These are phyloP conservation scores for Exidia glandulosa DNA, from an alignment of 768 basidiomycete species.

Conservation along the genomic window DNA sequence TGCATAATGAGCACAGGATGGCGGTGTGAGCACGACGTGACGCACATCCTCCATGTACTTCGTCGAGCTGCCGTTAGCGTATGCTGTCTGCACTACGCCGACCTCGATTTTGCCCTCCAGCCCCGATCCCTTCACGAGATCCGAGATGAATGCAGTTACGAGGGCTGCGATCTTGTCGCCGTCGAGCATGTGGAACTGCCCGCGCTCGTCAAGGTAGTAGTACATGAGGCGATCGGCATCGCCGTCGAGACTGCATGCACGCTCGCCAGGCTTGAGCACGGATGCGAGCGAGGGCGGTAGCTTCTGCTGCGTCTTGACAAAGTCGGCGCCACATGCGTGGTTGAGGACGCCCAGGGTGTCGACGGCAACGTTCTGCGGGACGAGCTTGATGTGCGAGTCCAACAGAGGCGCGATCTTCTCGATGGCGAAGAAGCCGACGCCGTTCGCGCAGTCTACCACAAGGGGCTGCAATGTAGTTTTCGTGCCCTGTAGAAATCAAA, in stretches of 20 bases:
- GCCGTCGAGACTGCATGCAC: slow-evolving; percentile 91
- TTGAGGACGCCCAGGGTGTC: slow-evolving; percentile 67
- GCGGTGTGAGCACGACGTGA: slow-evolving; percentile 4
- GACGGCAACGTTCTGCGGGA: slow-evolving; percentile 58
- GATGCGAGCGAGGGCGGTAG: slow-evolving; percentile 66
- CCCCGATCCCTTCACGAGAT: slow-evolving; percentile 76
- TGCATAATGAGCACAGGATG: neutral
- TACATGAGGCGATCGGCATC: slow-evolving; percentile 97
- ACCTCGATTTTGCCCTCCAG: slow-evolving; percentile 69
- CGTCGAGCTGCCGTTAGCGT: slow-evolving; percentile 95
- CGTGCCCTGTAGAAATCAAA: slow-evolving; percentile 34
- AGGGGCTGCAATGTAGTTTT: slow-evolving; percentile 48
- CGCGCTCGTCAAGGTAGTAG: slow-evolving; percentile 73
- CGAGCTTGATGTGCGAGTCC: slow-evolving; percentile 46
- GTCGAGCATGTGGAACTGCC: slow-evolving; percentile 83
- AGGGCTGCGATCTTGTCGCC: slow-evolving; percentile 97
- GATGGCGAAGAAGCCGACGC: slow-evolving; percentile 76
- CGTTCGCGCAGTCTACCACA: slow-evolving; percentile 96
- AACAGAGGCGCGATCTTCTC: slow-evolving; percentile 49
- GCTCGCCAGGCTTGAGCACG: slow-evolving; percentile 54
- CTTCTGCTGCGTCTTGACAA: slow-evolving; percentile 85
- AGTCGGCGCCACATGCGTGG: slow-evolving; percentile 87
- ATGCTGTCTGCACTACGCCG: slow-evolving; percentile 96
- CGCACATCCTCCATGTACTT: slow-evolving; percentile 76
- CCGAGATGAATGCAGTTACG: slow-evolving; percentile 86